These are phyloP conservation scores for Penicillium sp. DNA, from an alignment of 2,329 filamentous ascomycete species.

Conservation along the genomic window DNA sequence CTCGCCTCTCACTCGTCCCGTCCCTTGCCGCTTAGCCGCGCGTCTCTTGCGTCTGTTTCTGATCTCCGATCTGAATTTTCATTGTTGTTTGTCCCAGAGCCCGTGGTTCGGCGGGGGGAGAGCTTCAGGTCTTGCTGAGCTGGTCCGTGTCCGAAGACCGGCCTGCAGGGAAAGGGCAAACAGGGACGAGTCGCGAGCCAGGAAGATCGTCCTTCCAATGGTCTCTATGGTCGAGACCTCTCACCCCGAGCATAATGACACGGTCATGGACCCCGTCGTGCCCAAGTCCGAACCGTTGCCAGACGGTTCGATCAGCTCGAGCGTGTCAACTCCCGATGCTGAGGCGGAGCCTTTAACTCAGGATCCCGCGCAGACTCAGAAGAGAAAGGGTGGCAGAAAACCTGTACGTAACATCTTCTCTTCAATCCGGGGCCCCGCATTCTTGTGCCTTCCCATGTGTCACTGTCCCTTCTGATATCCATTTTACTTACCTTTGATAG, in stretches of 20 bases:
- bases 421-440: constrained; percentile 33
- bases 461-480: constrained; percentile 8
- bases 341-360: constrained; percentile 41
- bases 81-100: background rate
- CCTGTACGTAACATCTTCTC: constrained; percentile 63
- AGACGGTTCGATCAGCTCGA: constrained; percentile 45
- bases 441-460: constrained; percentile 8
- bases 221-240: constrained; percentile 46
- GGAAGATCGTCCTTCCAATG: constrained; percentile 31
- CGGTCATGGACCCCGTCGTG: constrained; percentile 40
- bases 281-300: constrained; percentile 43
- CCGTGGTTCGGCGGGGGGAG: constrained; percentile 17
- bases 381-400: constrained; percentile 96
- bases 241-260: constrained; percentile 41
- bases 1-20: constrained; percentile 31
- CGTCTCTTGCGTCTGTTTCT: constrained; percentile 33
- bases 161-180: background rate
- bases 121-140: background rate
- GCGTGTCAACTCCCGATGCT: constrained; percentile 48
- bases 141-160: constrained; percentile 9
- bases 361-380: constrained; percentile 60
- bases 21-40: constrained; percentile 43
- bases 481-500: constrained; percentile 47
- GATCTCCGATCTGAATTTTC: constrained; percentile 8
- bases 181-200: too few species aligned